phyloP scores from a whole-genome alignment of 2,329 filamentous ascomycete genomes.

The Cercospora citrullina region DNA sequence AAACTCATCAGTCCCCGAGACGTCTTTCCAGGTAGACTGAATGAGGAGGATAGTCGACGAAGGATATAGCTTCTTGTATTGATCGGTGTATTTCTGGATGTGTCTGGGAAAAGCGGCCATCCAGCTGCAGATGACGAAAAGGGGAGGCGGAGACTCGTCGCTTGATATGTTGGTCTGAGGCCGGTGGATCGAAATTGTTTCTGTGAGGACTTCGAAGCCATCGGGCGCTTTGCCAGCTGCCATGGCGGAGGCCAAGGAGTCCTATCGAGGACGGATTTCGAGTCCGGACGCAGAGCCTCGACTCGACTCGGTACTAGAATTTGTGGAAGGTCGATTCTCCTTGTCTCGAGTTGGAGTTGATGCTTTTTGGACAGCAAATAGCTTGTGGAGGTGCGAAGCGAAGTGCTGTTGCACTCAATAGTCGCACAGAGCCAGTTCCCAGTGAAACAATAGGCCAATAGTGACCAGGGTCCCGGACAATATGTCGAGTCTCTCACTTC shows the following conservation, averaged over 20 bases:
- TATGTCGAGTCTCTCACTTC: background rate
- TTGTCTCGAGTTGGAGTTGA: no score
- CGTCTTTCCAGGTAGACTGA: conserved; percentile 30
- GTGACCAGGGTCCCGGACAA: background rate
- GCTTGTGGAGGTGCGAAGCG: no score
- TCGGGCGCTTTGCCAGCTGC: background rate
- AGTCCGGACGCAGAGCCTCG: background rate
- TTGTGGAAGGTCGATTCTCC: background rate
- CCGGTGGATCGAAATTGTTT: conserved; percentile 15
- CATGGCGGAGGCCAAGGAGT: conserved; percentile 3
- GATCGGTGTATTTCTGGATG: conserved; percentile 37
- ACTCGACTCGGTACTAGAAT: background rate
- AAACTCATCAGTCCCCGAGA: conserved; percentile 14
- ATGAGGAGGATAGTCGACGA: conserved; percentile 35
- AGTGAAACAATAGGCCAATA: background rate
- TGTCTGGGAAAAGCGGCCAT: conserved; percentile 36
- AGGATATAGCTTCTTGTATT: conserved; percentile 34
- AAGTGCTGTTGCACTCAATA: background rate
- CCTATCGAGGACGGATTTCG: no score
- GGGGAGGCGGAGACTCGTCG: background rate
- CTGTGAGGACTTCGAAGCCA: conserved; percentile 12
- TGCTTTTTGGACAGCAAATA: no score
- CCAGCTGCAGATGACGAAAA: conserved; percentile 27
- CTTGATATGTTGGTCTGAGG: background rate
- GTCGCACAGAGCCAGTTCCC: no score